Evolutionary conservation across 2,329 filamentous ascomycete species (phyloP).

Genomic region (Nemania diffusa): DNA sequence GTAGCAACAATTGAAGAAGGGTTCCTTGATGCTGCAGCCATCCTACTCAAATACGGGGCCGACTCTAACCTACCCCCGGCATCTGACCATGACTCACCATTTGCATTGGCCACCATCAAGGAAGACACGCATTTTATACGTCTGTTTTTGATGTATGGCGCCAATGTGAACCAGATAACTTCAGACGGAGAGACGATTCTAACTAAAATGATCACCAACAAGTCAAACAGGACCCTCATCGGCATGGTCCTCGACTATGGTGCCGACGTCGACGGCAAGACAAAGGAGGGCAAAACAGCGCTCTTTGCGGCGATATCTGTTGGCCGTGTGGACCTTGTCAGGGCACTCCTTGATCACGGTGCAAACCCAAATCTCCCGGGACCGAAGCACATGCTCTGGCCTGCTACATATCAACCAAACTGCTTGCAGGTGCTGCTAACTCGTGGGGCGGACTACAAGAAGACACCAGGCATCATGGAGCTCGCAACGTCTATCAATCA

Average conservation of each 20-base stretch:
- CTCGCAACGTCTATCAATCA: conserved; percentile 72
- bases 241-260: conserved; percentile 70
- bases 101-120: conserved; percentile 61
- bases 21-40: conserved; percentile 66
- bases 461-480: conserved; percentile 73
- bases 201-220: conserved; percentile 69
- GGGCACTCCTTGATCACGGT: conserved; percentile 61
- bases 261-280: conserved; percentile 68
- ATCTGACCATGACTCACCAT: conserved; percentile 63
- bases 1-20: conserved; percentile 61
- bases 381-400: conserved; percentile 76
- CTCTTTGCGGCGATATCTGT: conserved; percentile 70
- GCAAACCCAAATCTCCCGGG: conserved; percentile 76
- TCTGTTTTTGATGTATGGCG: conserved; percentile 70
- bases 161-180: conserved; percentile 64
- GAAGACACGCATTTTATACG: conserved; percentile 68
- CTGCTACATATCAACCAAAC: conserved; percentile 66
- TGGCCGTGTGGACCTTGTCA: conserved; percentile 67
- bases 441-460: conserved; percentile 69
- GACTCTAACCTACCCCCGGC: conserved; percentile 65
- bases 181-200: conserved; percentile 69
- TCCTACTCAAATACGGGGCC: conserved; percentile 72
- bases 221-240: conserved; percentile 63
- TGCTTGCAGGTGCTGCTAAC: conserved; percentile 67
- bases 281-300: conserved; percentile 69